Conservation (phyloP, 1,284 basidiomycete genomes). For the Trametes polyzona region DNA sequence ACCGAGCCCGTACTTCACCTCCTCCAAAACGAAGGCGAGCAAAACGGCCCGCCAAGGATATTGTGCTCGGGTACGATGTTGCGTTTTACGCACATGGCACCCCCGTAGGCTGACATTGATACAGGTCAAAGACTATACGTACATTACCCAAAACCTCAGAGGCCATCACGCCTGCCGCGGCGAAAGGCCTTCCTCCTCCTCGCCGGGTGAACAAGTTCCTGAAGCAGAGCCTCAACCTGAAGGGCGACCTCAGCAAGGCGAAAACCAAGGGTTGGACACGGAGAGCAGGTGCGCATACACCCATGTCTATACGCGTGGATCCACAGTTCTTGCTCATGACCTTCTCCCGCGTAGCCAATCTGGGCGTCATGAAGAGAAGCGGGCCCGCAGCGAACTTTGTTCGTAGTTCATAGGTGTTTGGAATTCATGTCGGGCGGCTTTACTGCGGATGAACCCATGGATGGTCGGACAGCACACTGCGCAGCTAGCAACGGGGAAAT, state of each 20-base stretch:
- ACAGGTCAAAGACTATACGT: conserved; percentile 38
- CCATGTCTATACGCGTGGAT: not conserved
- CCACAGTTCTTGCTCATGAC: not conserved
- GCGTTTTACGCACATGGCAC: not conserved
- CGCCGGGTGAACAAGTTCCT: conserved; percentile 33
- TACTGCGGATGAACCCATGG: not conserved
- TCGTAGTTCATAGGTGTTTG: conserved; percentile 14
- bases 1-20: conserved; percentile 11
- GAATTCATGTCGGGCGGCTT: not conserved
- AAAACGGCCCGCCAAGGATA: conserved; percentile 32
- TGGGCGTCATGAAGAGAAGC: conserved; percentile 36
- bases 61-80: conserved; percentile 36
- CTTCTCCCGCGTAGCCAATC: conserved; percentile 27
- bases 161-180: conserved; percentile 15
- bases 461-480: too few relatives aligned
- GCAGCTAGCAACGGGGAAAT: too few relatives aligned
- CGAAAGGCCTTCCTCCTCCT: conserved; percentile 30
- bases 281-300: conserved; percentile 32
- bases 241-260: conserved; percentile 23
- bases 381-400: conserved; percentile 38
- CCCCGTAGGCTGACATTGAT: not conserved
- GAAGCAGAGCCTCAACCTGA: conserved; percentile 34
- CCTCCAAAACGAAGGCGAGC: conserved; percentile 33
- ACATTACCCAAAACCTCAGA: conserved; percentile 29
- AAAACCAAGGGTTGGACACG: conserved; percentile 39